Conservation (phyloP, 2,329 filamentous ascomycete genomes). For the Cryphonectria radicalis region DNA sequence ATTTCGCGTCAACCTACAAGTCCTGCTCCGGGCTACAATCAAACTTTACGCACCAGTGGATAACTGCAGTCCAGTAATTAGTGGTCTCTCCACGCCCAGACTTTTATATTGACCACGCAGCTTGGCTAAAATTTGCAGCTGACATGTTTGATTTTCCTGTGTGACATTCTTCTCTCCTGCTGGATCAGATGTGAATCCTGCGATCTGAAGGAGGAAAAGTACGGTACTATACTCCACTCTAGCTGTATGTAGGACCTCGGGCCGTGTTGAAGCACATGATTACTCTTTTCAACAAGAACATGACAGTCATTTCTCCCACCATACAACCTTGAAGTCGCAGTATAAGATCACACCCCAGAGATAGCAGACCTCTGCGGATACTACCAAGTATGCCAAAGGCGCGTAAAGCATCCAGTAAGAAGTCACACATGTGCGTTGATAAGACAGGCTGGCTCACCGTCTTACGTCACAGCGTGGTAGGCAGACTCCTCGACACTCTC, state of each 20-base stretch:
- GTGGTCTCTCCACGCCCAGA: neutral
- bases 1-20: neutral
- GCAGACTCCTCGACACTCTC: neutral
- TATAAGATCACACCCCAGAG: neutral
- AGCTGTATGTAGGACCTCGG: neutral
- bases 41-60: neutral
- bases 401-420: neutral
- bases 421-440: neutral
- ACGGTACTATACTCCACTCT: neutral
- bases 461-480: conserved; percentile 4
- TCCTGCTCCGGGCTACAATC: neutral
- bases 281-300: neutral
- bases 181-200: neutral
- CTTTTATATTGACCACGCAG: neutral
- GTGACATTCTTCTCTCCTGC: too few relatives aligned
- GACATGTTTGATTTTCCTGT: too few relatives aligned
- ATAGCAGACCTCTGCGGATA: neutral
- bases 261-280: neutral
- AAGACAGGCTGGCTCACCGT: neutral
- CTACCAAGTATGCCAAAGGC: neutral
- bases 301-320: neutral
- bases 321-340: neutral
- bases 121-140: too few relatives aligned
- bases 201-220: neutral
- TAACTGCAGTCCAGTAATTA: neutral